Conservation (phyloP, 2,329 filamentous ascomycete genomes). For the Xylaria polymorpha region DNA sequence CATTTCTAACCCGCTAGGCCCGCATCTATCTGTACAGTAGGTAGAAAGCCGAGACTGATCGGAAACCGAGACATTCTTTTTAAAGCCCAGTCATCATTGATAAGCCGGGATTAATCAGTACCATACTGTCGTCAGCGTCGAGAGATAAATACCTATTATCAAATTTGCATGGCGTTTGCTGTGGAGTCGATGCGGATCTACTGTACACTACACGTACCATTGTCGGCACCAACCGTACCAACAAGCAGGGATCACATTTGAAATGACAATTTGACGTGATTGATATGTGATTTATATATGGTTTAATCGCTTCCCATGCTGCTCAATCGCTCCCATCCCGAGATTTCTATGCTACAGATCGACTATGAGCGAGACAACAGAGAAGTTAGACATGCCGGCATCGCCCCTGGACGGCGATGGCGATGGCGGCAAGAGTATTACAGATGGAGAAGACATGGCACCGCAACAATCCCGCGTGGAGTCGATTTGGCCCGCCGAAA, state of each 20-base stretch:
- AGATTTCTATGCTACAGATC: not conserved
- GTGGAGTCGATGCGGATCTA: constrained; percentile 23
- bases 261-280: constrained; percentile 24
- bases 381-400: constrained; percentile 15
- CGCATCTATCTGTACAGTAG: not conserved
- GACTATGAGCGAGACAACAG: constrained; percentile 5
- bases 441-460: constrained; percentile 32
- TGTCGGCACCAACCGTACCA: constrained; percentile 18
- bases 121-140: not conserved
- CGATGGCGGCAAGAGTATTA: constrained; percentile 14
- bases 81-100: constrained; percentile 10
- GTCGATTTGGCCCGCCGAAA: constrained; percentile 39
- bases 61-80: not conserved
- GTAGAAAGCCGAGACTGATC: not conserved
- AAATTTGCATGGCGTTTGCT: constrained; percentile 7
- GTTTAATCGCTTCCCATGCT: constrained; percentile 1
- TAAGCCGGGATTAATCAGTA: constrained; percentile 11
- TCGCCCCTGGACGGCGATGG: constrained; percentile 16
- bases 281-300: constrained; percentile 8
- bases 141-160: not conserved
- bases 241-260: constrained; percentile 30
- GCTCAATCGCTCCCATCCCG: not conserved
- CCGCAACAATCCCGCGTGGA: constrained; percentile 35
- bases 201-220: not conserved
- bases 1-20: not conserved